A percentile compares a stretch with the other conserved stretches of the same genome.
These are phyloP conservation scores for Penicillium crystallinum DNA, from an alignment of 495 filamentous ascomycete genomes.

Conservation along the genomic window DNA sequence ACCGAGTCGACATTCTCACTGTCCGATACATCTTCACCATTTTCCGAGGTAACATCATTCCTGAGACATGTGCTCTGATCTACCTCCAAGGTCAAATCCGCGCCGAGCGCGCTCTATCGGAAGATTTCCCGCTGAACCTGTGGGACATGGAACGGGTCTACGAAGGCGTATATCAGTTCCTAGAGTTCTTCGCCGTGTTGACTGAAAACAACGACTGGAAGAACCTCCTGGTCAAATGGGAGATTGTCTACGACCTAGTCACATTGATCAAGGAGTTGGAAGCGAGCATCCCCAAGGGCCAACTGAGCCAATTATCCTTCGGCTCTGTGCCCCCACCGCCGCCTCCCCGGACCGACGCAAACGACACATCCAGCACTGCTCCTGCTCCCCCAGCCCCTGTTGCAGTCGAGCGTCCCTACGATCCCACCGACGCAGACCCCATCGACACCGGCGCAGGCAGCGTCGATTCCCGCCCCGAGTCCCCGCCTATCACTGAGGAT, in stretches of 20 bases:
- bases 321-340: conserved; percentile 28
- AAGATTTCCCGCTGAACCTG: conserved; percentile 87
- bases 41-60: conserved; percentile 86
- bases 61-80: conserved; percentile 87
- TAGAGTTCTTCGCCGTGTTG: conserved; percentile 89
- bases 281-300: conserved; percentile 71
- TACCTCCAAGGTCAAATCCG: conserved; percentile 88
- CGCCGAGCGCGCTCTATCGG: conserved; percentile 54
- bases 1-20: conserved; percentile 58
- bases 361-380: conserved; percentile 23
- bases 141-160: conserved; percentile 96
- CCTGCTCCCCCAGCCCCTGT: conserved; percentile 37
- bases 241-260: conserved; percentile 77
- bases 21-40: conserved; percentile 88
- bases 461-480: conserved; percentile 45
- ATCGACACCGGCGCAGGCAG: conserved; percentile 34
- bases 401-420: conserved; percentile 53
- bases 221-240: conserved; percentile 78
- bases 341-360: conserved; percentile 23
- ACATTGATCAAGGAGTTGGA: conserved; percentile 82
- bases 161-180: conserved; percentile 84
- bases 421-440: conserved; percentile 45
- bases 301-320: conserved; percentile 43
- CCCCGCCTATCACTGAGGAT: conserved; percentile 67
- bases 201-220: conserved; percentile 69